Evolutionary conservation across 768 basidiomycete species (phyloP).

Genomic region (Suillus spraguei): DNA sequence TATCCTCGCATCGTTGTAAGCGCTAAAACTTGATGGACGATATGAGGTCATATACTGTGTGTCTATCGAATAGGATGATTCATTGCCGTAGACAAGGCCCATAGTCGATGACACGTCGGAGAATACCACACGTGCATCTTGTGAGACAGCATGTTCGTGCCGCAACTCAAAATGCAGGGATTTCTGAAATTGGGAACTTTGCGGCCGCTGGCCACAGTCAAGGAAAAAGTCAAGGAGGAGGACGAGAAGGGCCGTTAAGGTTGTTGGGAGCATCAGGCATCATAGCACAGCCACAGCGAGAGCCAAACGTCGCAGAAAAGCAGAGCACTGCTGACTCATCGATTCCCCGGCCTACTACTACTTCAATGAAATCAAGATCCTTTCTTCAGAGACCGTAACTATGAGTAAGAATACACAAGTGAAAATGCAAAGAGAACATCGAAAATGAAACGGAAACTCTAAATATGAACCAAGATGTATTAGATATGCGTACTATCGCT

Average conservation of each 20-base stretch:
- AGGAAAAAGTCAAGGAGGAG: constrained; percentile 37
- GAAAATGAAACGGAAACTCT: constrained; percentile 2
- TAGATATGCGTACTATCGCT: constrained; percentile 1
- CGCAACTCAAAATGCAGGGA: constrained; percentile 56
- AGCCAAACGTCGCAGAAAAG: constrained; percentile 9
- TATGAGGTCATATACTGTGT: constrained; percentile 42
- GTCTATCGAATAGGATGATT: constrained; percentile 38
- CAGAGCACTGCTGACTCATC: constrained; percentile 19
- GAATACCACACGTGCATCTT: constrained; percentile 53
- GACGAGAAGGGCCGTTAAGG: constrained; percentile 51
- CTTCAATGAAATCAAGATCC: too few relatives aligned
- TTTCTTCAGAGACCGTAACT: neutral
- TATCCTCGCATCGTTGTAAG: constrained; percentile 43
- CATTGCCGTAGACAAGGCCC: constrained; percentile 15
- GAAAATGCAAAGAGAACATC: neutral
- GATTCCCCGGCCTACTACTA: neutral
- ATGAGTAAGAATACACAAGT: constrained; percentile 8
- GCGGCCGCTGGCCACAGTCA: constrained; percentile 11
- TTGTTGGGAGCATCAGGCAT: constrained; percentile 40
- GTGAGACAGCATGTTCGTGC: constrained; percentile 60
- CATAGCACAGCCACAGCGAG: constrained; percentile 4
- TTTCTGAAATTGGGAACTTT: neutral
- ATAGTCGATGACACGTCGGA: constrained; percentile 42
- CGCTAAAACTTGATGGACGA: constrained; percentile 50
- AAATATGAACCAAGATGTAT: neutral